phyloP scores from a whole-genome alignment of 768 basidiomycete genomes.

The Auricularia auricula-judae region DNA sequence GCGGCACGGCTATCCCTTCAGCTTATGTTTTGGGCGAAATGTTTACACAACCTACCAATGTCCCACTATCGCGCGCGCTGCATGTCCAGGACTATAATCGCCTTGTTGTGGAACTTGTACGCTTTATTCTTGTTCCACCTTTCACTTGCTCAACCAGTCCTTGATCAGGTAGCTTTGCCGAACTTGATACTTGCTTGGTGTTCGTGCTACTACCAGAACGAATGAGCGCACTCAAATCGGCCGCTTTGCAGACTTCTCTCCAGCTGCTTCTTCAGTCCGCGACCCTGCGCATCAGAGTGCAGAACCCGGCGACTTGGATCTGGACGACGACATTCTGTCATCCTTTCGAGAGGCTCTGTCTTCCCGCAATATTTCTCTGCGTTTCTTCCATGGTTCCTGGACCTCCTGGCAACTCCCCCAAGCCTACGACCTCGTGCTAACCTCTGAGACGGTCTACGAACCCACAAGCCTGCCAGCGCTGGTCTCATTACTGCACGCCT shows the following conservation, averaged over 20 bases:
- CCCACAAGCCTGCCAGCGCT: background rate
- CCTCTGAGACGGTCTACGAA: slow-evolving; percentile 72
- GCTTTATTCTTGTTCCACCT: background rate
- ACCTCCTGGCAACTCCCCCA: slow-evolving; percentile 30
- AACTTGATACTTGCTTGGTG: slow-evolving; percentile 78
- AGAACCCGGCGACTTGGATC: slow-evolving; percentile 45
- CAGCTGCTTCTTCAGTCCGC: background rate
- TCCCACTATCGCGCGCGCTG: slow-evolving; percentile 22
- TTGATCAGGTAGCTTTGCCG: slow-evolving; percentile 41
- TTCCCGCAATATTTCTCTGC: slow-evolving; percentile 43
- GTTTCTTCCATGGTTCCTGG: slow-evolving; percentile 84
- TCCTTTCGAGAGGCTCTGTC: slow-evolving; percentile 55
- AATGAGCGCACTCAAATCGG: background rate
- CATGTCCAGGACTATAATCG: slow-evolving; percentile 90
- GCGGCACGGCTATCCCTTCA: slow-evolving; percentile 84
- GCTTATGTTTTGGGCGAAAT: slow-evolving; percentile 58
- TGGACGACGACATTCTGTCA: slow-evolving; percentile 50
- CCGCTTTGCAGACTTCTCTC: background rate
- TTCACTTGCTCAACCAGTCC: slow-evolving; percentile 1
- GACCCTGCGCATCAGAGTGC: background rate
- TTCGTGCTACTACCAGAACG: slow-evolving; percentile 26
- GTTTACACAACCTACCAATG: slow-evolving; percentile 26
- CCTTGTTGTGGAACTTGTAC: slow-evolving; percentile 62
- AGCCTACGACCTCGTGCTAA: slow-evolving; percentile 63
- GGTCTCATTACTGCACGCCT: slow-evolving; percentile 17